phyloP scores from a whole-genome alignment of 2,329 filamentous ascomycete species.

The Alternaria conjuncta region DNA sequence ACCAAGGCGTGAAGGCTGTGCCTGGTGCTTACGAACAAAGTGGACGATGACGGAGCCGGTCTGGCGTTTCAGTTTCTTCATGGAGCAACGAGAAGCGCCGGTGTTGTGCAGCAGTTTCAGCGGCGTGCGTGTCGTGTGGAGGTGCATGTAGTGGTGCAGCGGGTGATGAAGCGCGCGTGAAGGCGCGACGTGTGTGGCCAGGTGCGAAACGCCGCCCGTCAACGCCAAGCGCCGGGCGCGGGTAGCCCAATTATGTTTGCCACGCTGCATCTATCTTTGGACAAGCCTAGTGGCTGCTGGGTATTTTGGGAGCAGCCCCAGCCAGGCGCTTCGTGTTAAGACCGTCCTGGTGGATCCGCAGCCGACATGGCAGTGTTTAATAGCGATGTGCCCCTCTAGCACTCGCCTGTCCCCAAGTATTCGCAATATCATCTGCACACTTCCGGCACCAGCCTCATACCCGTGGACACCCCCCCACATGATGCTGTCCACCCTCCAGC shows the following conservation, averaged over 20 bases:
- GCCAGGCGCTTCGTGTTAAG: constrained; percentile 15
- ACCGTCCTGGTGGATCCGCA: neutral
- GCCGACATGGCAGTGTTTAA: neutral
- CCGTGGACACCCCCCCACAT: constrained; percentile 27
- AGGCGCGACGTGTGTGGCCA: constrained; percentile 4
- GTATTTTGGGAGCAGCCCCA: constrained; percentile 16
- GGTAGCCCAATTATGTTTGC: constrained; percentile 1
- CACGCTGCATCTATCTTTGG: constrained; percentile 18
- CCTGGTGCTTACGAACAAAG: constrained; percentile 64
- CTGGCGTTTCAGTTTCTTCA: constrained; percentile 34
- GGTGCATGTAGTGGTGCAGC: neutral
- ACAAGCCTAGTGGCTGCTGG: neutral
- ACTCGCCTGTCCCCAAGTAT: neutral
- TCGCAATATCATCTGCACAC: constrained; percentile 11
- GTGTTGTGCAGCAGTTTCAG: constrained; percentile 2
- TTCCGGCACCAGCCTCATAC: constrained; percentile 1
- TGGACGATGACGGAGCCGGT: constrained; percentile 72
- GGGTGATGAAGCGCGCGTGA: constrained; percentile 9
- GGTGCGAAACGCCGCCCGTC: neutral
- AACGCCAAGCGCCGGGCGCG: neutral
- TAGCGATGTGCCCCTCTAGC: constrained; percentile 8
- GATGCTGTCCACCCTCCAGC: constrained; percentile 45
- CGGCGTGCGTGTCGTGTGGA: neutral
- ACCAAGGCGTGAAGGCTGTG: constrained; percentile 26
- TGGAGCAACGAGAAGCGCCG: constrained; percentile 4